Percentiles rank a stretch among this genome's conserved stretches.
These are phyloP conservation scores for Cicer yamashitae DNA, from an alignment of 306 rosid species.

Conservation along the genomic window DNA sequence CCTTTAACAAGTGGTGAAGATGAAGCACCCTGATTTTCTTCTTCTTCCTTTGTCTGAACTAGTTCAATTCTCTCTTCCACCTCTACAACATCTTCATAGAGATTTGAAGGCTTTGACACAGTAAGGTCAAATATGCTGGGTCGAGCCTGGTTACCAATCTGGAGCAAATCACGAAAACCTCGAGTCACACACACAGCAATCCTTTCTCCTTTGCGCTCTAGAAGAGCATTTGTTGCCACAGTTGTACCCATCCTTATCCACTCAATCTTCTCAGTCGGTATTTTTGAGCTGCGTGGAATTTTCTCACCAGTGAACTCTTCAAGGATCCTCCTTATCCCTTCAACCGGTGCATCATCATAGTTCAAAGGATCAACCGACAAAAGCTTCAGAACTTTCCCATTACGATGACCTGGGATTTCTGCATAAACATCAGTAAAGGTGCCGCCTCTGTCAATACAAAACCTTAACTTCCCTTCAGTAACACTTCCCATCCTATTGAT, in stretches of 20 bases:
- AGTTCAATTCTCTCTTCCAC: slow-evolving; percentile 88
- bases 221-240: slow-evolving; percentile 92
- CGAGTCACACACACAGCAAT: slow-evolving; percentile 89
- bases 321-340: slow-evolving; percentile 86
- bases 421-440: slow-evolving; percentile 94
- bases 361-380: slow-evolving; percentile 88
- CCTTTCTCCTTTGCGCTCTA: slow-evolving; percentile 89
- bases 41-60: slow-evolving; percentile 54
- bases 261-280: slow-evolving; percentile 87
- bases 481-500: slow-evolving; percentile 49
- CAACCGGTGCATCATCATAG: slow-evolving; percentile 92
- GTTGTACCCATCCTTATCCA: slow-evolving; percentile 99
- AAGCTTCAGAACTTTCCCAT: slow-evolving; percentile 82
- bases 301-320: slow-evolving; percentile 67
- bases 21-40: slow-evolving; percentile 47
- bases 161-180: slow-evolving; percentile 88
- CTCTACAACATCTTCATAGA: slow-evolving; percentile 85
- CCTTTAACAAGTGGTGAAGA: slow-evolving; percentile 61
- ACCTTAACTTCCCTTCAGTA: slow-evolving; percentile 63
- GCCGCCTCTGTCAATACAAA: slow-evolving; percentile 96
- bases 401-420: slow-evolving; percentile 74
- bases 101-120: slow-evolving; percentile 82
- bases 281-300: slow-evolving; percentile 63
- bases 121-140: slow-evolving; percentile 88
- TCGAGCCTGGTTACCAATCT: slow-evolving; percentile 96